Evolutionary conservation across 805 yeast genomes (phyloP), one percentile per base, ranked within the genome.

Genomic region (Wickerhamomyces canadensis): DNA sequence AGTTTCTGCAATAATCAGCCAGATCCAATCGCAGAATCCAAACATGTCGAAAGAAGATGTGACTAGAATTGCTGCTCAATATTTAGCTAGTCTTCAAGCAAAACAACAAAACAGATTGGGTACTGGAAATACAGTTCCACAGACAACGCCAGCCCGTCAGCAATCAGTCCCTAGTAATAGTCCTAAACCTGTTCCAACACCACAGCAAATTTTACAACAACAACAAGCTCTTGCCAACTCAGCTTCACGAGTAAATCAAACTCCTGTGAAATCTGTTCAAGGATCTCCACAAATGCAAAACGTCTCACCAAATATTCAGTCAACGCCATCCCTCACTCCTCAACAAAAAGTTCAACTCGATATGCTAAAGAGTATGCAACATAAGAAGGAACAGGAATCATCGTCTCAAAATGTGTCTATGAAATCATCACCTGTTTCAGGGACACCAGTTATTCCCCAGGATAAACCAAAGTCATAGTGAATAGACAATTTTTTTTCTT

Each of bases 11-110:
- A 70, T 80, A 29, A 74, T 80, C 40, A 74, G 68, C 45, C 76
- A 79, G 31, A 79, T 80, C 37, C 84, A 79, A 52, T 60, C 70
- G n/a, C 78, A 78, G 48, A 74, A 80, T 52, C 87, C 87, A 2
- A 71, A 67, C 23, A 60, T 78, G 52, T 65, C 76, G 10, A 77
- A 77, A 42, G 80, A 75, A 39, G 82, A 80, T 48, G 84, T 80
- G 1, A 76, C 82, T 3, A 72, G 75, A 40, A 64, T 79, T 39
- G 85, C 86, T 3, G 82, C 82, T 3, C 68, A 78, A 13, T 78
- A 78, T 48, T 55, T 79, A 43, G 78, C 84, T 1, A 73, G 68
- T 42, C 58, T 74, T 25, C 82, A 76, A 52, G 44, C 47, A 3
- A 51, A 48, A 19, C 78, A 48, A 19, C 78, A 72, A 48, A 72